Percentiles rank a stretch among this genome's conserved stretches.
Evolutionary conservation across 1,284 basidiomycete species (phyloP).

Genomic region (Puccinia novopanici): DNA sequence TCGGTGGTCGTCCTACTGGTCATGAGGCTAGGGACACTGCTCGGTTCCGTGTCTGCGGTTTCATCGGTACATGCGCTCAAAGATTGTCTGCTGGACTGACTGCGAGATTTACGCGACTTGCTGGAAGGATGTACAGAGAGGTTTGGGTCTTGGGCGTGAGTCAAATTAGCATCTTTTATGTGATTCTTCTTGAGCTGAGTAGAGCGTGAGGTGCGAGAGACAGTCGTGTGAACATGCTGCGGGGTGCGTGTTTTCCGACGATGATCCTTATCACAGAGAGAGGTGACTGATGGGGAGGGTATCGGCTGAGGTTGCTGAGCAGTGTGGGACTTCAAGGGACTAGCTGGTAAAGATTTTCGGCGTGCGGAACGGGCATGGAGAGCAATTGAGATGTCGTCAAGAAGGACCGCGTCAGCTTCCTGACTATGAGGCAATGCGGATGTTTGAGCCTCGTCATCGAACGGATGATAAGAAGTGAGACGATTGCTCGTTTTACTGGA

Average conservation of each 20-base stretch:
- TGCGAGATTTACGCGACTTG: neutral
- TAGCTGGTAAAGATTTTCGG: neutral
- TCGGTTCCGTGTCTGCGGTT: neutral
- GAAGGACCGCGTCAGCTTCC: constrained; percentile 3
- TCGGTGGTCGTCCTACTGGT: neutral
- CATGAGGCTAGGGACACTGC: constrained; percentile 3
- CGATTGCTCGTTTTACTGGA: neutral
- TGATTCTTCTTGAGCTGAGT: neutral
- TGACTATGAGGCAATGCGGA: neutral
- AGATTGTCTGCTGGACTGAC: neutral
- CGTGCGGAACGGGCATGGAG: neutral
- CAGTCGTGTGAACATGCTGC: neutral
- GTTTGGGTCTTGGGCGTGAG: neutral
- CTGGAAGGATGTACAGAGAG: neutral
- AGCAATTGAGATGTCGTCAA: constrained; percentile 20
- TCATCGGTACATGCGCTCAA: constrained; percentile 11
- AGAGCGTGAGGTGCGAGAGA: neutral
- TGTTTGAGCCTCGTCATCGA: neutral
- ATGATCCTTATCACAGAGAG: neutral
- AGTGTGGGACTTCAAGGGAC: neutral
- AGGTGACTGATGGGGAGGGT: constrained; percentile 12
- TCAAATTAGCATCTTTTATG: neutral
- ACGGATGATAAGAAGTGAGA: neutral
- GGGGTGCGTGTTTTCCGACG: neutral
- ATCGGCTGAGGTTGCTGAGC: constrained; percentile 5